Conservation (phyloP, 306 rosid genomes). For the Chamaecrista fasciculata region DNA sequence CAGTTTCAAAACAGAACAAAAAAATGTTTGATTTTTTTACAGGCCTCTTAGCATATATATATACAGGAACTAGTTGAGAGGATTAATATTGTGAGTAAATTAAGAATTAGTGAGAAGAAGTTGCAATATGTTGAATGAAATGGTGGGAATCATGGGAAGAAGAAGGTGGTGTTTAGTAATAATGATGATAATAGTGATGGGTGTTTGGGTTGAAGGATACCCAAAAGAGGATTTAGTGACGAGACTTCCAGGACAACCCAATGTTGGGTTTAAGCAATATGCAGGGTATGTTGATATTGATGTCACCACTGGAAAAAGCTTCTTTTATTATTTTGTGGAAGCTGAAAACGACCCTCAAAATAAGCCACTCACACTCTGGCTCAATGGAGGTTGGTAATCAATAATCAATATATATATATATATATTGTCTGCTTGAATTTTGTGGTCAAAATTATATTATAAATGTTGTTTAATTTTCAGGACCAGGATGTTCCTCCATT, state of each 20-base stretch:
- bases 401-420: neutral
- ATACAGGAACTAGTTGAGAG: no score
- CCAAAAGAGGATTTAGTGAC: constrained; percentile 63
- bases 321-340: constrained; percentile 79
- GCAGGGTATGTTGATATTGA: constrained; percentile 78
- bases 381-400: constrained; percentile 70
- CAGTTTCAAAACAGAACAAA: no score
- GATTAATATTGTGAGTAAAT: neutral
- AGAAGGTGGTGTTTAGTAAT: constrained; percentile 37
- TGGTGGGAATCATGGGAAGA: no score
- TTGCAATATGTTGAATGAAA: no score
- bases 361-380: constrained; percentile 75
- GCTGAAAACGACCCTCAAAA: constrained; percentile 45
- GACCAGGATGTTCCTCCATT: constrained; percentile 81
- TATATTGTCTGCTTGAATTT: no score
- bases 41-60: no score
- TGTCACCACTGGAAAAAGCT: constrained; percentile 58
- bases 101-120: neutral
- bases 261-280: constrained; percentile 60
- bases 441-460: no score
- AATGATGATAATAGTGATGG: constrained; percentile 18
- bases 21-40: no score
- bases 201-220: constrained; percentile 43
- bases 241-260: constrained; percentile 70
- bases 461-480: constrained; percentile 35